A percentile compares a stretch with the other conserved stretches of the same genome.
Conservation (phyloP, 1,139 yeast species). For the Trichomonascaceae sp. region DNA sequence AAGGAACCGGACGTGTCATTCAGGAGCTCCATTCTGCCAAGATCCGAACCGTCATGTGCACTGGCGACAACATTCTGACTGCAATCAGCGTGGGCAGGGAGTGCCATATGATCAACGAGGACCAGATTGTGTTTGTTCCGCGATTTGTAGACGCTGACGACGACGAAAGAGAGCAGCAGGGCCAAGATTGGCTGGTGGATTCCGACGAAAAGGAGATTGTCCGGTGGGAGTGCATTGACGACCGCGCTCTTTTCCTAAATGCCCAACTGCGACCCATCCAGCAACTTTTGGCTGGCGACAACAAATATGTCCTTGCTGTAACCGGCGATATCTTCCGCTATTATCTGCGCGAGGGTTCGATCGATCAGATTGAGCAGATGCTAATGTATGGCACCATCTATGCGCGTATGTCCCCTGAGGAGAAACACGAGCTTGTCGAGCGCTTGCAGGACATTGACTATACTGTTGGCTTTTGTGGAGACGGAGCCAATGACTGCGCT, state of each 20-base stretch:
- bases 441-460: constrained; percentile 74
- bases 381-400: constrained; percentile 65
- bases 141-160: constrained; percentile 29
- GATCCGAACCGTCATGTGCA: constrained; percentile 86
- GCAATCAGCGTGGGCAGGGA: constrained; percentile 90
- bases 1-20: constrained; percentile 51
- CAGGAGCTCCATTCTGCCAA: constrained; percentile 47
- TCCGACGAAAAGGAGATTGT: constrained; percentile 7
- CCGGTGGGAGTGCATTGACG: constrained; percentile 30
- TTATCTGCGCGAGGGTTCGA: constrained; percentile 36
- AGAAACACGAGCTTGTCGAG: constrained; percentile 87
- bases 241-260: constrained; percentile 35
- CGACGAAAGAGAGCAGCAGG: constrained; percentile 4
- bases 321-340: constrained; percentile 87
- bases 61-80: constrained; percentile 91
- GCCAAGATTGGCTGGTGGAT: neutral
- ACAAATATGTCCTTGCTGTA: constrained; percentile 53
- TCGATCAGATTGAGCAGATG: constrained; percentile 35
- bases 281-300: neutral
- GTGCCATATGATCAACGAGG: constrained; percentile 46
- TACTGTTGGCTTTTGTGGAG: constrained; percentile 96
- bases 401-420: constrained; percentile 99
- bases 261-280: constrained; percentile 18
- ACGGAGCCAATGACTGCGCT: constrained; percentile 86
- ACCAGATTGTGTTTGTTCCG: constrained; percentile 53